phyloP scores from a whole-genome alignment of 371 early-diverging fungal species.

The Blastocladiella emersonii region DNA sequence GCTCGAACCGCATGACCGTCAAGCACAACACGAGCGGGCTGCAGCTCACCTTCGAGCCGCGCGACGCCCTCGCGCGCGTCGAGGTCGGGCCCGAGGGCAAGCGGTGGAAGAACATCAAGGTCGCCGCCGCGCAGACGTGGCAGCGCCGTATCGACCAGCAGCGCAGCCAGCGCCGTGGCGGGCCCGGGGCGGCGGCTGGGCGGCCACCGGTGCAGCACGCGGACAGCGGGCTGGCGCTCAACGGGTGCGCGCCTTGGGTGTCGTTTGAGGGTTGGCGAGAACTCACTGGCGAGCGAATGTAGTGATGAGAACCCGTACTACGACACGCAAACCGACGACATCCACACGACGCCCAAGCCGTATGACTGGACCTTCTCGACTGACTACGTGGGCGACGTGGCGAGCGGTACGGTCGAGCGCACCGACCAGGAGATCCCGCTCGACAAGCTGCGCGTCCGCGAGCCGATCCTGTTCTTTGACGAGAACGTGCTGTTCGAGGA shows the following conservation, averaged over 20 bases:
- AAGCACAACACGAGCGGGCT: slow-evolving; percentile 26
- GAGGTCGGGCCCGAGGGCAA: slow-evolving; percentile 14
- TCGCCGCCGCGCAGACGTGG: neutral
- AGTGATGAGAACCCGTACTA: too few species aligned
- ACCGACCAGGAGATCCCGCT: slow-evolving; percentile 46
- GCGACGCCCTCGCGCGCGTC: slow-evolving; percentile 60
- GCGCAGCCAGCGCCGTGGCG: neutral
- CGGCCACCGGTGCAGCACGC: too few species aligned
- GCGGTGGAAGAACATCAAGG: neutral
- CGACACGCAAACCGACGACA: slow-evolving; percentile 25
- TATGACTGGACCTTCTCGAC: slow-evolving; percentile 93
- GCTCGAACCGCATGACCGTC: slow-evolving; percentile 51
- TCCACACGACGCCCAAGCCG: slow-evolving; percentile 67
- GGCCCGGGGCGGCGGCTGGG: too few species aligned
- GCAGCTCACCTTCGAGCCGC: slow-evolving; percentile 42
- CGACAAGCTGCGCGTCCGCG: slow-evolving; percentile 51
- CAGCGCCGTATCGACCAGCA: neutral
- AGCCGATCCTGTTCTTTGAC: slow-evolving; percentile 82
- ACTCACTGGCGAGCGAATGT: too few species aligned
- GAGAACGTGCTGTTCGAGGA: slow-evolving; percentile 86
- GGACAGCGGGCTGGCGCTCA: too few species aligned
- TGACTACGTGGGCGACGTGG: slow-evolving; percentile 49
- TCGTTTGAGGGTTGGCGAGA: too few species aligned
- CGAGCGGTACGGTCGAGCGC: slow-evolving; percentile 9
- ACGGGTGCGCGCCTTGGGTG: too few species aligned